Percentiles rank a stretch among this genome's conserved stretches.
Evolutionary conservation across 805 yeast species (phyloP).

Genomic region (Lipomyces sp.): DNA sequence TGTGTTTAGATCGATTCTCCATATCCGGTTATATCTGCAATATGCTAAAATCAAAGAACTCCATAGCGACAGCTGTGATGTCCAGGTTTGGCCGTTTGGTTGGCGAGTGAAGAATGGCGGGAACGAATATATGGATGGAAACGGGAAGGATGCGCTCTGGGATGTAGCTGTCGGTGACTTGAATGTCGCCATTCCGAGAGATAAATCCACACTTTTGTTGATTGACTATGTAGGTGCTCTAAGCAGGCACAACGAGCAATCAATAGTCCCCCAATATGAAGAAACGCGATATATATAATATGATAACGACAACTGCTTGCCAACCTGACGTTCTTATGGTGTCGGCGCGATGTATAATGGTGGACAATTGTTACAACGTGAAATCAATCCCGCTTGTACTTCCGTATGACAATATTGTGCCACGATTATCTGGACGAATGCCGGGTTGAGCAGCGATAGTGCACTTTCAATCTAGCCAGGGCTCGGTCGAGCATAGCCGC

Average conservation of each 20-base stretch:
- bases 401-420: too few relatives aligned
- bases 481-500: too few relatives aligned
- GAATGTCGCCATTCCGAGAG: background rate
- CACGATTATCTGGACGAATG: too few relatives aligned
- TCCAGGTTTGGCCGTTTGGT: slow-evolving; percentile 77
- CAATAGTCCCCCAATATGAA: background rate
- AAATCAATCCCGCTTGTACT: too few relatives aligned
- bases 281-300: too few relatives aligned
- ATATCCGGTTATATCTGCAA: slow-evolving; percentile 60
- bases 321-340: too few relatives aligned
- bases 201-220: background rate
- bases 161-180: slow-evolving; percentile 4
- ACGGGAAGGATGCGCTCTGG: slow-evolving; percentile 32
- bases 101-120: slow-evolving; percentile 94
- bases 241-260: background rate
- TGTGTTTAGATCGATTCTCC: slow-evolving; percentile 53
- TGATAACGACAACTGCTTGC: too few relatives aligned
- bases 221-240: background rate
- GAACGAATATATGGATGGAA: slow-evolving; percentile 67
- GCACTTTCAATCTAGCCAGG: too few relatives aligned
- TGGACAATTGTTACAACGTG: too few relatives aligned
- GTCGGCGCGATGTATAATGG: too few relatives aligned
- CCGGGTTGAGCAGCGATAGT: too few relatives aligned
- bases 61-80: slow-evolving; percentile 84
- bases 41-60: slow-evolving; percentile 62